Base-by-base conservation (phyloP, 805 yeast genomes). In the Torulaspora delbrueckii region DNA sequence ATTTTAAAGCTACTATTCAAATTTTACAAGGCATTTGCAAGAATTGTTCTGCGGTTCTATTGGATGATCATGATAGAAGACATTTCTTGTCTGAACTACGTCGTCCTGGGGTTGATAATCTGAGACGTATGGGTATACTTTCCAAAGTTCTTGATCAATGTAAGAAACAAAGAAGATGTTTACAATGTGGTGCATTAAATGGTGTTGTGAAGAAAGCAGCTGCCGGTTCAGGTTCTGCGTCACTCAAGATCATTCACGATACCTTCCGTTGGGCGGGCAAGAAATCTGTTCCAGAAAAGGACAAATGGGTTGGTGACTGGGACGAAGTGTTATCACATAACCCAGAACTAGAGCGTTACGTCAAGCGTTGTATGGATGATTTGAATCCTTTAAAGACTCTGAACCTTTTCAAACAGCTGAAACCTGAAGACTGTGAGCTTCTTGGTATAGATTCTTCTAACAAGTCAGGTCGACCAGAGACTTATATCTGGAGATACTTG, bases 141-240 rank as follows among this genome's bases (percentile, higher is more conserved):
- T 91, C 86, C 67, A 79, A 79, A 57, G 76, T 93, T 48, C 70
- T 84, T 53, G 97, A 90, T 48, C 98, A 91, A 73, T 89, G 97
- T 67, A 89, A 90, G 58, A 93, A 93, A 59, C 97, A 90, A 69
- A 78, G 99, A 60, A 74, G 96, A 56, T 93, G 99, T 65, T 70
- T 88, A 26, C 70, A 79, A 26, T 93, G 99, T 73, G 85, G 87
- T 57, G 82, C 89, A 10, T 69, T 91, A 45, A 93, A 95, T 62
- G 99, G 99, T 56, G 97, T 93, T 42, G 99, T 93, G 23, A 93
- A 93, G 66, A 90, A 89, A 65, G 97, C 96, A 4, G 93, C 93
- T 7, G 81, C 87, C 12, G 95, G 95, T 42, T 82, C 88, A 2
- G 89, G 93, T 33, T 85, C 93, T 16, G 98, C 98, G 0, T 91